A percentile compares a stretch with the other conserved stretches of the same genome.
Conservation (phyloP, 148 eudicot genomes). For the Rhododendron mucronatum region DNA sequence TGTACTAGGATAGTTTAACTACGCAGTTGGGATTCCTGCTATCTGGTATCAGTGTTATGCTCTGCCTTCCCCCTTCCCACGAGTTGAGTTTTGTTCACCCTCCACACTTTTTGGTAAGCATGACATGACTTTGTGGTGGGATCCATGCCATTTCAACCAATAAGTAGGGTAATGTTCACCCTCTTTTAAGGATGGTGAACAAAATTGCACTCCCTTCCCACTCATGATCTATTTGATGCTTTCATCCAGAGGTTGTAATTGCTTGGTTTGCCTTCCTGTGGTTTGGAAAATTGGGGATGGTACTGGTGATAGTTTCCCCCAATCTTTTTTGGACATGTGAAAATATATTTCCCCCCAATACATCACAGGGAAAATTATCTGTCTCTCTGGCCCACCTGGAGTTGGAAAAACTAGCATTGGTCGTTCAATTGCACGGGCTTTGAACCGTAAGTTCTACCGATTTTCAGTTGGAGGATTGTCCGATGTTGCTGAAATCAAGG, state of each 20-base stretch:
- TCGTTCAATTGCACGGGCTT: slow-evolving; percentile 96
- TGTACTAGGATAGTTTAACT: background rate
- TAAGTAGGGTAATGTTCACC: too few relatives aligned
- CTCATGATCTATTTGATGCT: background rate
- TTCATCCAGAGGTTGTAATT: background rate
- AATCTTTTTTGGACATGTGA: background rate
- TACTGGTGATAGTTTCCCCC: background rate
- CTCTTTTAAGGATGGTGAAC: too few relatives aligned
- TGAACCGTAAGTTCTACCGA: slow-evolving; percentile 91
- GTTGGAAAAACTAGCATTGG: slow-evolving; percentile 99
- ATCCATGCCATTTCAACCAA: too few relatives aligned
- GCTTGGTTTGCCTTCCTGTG: background rate
- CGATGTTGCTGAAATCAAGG: slow-evolving; percentile 99
- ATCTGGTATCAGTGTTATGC: background rate
- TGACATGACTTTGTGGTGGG: too few relatives aligned
- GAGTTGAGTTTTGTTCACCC: too few relatives aligned
- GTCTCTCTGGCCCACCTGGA: slow-evolving; percentile 98
- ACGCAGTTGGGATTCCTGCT: background rate
- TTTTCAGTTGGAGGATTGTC: slow-evolving; percentile 99
- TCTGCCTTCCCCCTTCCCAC: background rate
- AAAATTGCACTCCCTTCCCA: background rate
- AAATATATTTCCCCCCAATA: background rate
- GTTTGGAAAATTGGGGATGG: background rate
- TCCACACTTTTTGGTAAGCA: too few relatives aligned
- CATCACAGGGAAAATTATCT: slow-evolving; percentile 74